These are phyloP conservation scores for Colletotrichum sp. DNA, from an alignment of 2,329 filamentous ascomycete genomes.

Conservation along the genomic window DNA sequence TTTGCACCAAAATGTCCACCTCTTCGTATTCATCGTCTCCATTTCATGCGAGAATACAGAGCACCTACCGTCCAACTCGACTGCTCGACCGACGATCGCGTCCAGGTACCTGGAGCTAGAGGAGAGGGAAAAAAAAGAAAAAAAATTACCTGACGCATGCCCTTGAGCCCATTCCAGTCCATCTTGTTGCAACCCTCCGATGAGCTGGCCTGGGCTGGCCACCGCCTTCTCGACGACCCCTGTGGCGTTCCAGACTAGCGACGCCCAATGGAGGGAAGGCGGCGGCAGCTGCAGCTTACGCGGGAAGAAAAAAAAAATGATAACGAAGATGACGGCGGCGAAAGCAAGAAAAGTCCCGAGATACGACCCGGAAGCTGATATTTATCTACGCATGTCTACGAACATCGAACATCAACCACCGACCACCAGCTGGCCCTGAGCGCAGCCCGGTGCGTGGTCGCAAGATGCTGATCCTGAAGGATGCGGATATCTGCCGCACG, in stretches of 20 bases:
- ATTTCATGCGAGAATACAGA: background rate
- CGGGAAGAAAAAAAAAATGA: background rate
- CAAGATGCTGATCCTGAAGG: background rate
- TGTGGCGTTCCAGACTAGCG: slow-evolving; percentile 17
- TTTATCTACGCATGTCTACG: background rate
- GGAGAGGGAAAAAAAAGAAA: background rate
- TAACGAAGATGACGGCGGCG: background rate
- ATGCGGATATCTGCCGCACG: background rate
- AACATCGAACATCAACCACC: background rate
- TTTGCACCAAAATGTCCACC: background rate
- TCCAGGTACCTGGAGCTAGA: background rate
- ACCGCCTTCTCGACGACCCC: slow-evolving; percentile 15
- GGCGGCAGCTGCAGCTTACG: background rate
- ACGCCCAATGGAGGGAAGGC: slow-evolving; percentile 5
- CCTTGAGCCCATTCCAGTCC: slow-evolving; percentile 1
- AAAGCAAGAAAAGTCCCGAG: background rate
- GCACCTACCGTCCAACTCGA: background rate
- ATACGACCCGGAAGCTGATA: background rate
- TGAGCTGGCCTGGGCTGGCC: background rate
- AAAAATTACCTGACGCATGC: background rate
- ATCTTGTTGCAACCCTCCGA: slow-evolving; percentile 3
- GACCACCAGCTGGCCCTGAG: background rate
- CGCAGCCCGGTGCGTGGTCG: background rate
- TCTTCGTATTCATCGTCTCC: slow-evolving; percentile 1
- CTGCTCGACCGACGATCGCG: background rate